These are phyloP conservation scores for Pleurotus djamor DNA, from an alignment of 768 basidiomycete genomes.

Conservation along the genomic window DNA sequence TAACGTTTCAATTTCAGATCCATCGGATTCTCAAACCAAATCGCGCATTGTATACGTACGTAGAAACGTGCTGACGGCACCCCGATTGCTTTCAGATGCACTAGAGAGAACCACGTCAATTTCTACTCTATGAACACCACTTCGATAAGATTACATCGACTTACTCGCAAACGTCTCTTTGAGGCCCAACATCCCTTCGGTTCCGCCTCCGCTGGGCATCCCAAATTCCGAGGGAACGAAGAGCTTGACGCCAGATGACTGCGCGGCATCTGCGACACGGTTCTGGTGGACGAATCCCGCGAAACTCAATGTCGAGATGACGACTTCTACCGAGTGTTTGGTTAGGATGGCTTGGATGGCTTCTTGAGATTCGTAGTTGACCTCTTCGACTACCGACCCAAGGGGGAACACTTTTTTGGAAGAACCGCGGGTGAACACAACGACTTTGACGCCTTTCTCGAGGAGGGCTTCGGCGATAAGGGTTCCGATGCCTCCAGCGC, in stretches of 20 bases:
- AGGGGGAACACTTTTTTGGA: constrained; percentile 10
- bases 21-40: too few relatives aligned
- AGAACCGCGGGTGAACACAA: constrained; percentile 14
- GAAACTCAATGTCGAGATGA: constrained; percentile 27
- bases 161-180: constrained; percentile 26
- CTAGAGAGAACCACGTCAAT: constrained; percentile 11
- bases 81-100: constrained; percentile 22
- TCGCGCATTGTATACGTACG: constrained; percentile 14
- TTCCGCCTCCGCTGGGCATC: constrained; percentile 27
- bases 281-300: constrained; percentile 19
- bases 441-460: constrained; percentile 5
- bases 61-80: constrained; percentile 27
- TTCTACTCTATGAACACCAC: background rate
- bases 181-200: constrained; percentile 16
- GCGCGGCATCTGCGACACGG: constrained; percentile 29
- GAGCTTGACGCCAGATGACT: constrained; percentile 30
- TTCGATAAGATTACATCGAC: background rate
- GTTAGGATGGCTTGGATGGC: constrained; percentile 21
- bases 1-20: constrained; percentile 1
- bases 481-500: constrained; percentile 26
- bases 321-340: constrained; percentile 28
- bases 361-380: constrained; percentile 23
- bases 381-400: constrained; percentile 22
- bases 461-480: constrained; percentile 15
- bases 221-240: constrained; percentile 38